Percentiles rank a stretch among this genome's conserved stretches.
Conservation (phyloP, 148 eudicot species). For the Nyssa sinensis region DNA sequence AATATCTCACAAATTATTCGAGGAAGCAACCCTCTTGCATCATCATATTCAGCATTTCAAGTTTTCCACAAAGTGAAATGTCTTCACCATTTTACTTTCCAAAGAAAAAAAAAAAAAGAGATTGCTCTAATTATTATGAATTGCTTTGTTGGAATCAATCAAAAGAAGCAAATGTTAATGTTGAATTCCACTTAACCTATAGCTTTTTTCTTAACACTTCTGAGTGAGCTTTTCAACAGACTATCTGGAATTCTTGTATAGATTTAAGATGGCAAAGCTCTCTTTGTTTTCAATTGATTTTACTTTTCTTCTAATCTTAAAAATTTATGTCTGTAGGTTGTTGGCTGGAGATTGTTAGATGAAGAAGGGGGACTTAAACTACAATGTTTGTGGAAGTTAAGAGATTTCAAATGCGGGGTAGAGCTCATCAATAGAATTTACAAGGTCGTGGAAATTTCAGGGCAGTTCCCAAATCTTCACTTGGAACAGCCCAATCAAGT, state of each 20-base stretch:
- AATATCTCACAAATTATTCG: background rate
- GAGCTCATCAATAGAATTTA: constrained; percentile 66
- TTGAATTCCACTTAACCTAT: background rate
- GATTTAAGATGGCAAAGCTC: background rate
- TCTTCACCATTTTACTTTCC: too few species aligned
- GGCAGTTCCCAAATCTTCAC: constrained; percentile 64
- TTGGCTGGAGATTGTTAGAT: constrained; percentile 75
- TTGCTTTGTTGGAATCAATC: background rate
- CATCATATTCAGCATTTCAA: background rate
- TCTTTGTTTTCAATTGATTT: background rate
- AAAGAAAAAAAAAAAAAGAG: too few species aligned
- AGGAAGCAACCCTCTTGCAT: background rate
- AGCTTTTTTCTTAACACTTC: too few species aligned
- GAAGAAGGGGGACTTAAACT: constrained; percentile 49
- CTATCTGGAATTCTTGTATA: background rate
- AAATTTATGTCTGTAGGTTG: constrained; percentile 43
- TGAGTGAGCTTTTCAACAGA: background rate
- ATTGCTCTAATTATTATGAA: background rate
- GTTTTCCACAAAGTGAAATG: background rate
- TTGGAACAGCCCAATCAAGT: constrained; percentile 66
- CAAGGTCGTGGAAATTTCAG: constrained; percentile 41
- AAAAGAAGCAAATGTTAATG: background rate
- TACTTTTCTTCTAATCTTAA: background rate
- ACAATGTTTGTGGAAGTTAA: constrained; percentile 82
- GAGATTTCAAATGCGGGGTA: constrained; percentile 57